Percentiles rank a stretch among this genome's conserved stretches.
Conservation (phyloP, 139 green algal species). For the Asterochloris sp. region DNA sequence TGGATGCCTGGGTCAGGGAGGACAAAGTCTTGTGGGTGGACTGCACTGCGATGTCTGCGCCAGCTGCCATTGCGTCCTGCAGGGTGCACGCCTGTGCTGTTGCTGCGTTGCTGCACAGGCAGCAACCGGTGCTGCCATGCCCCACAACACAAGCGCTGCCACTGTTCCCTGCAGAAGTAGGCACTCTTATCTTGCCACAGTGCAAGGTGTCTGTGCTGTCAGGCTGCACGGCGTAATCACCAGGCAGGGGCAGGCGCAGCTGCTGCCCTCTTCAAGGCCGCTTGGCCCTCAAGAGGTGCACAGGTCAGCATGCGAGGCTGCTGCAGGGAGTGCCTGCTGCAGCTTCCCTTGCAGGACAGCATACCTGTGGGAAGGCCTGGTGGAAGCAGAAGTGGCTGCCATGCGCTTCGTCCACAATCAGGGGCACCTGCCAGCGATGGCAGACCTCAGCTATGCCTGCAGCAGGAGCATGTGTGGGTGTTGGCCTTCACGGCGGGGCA, state of each 20-base stretch:
- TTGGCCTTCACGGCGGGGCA: neutral
- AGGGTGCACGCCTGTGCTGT: neutral
- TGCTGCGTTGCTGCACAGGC: neutral
- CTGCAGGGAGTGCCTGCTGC: too few relatives aligned
- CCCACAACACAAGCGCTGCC: neutral
- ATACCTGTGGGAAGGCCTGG: constrained; percentile 29
- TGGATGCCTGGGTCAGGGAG: constrained; percentile 86
- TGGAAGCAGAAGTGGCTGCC: constrained; percentile 78
- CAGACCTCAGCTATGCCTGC: constrained; percentile 55
- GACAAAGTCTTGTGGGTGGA: constrained; percentile 93
- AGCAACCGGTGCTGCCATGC: neutral
- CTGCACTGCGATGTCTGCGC: constrained; percentile 86
- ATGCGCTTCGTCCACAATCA: constrained; percentile 94
- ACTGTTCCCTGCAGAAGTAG: neutral
- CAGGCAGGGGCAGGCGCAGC: neutral
- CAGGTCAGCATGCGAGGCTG: too few relatives aligned
- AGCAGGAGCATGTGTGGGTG: neutral
- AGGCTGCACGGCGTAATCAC: neutral
- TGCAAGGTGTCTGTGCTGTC: neutral
- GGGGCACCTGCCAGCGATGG: constrained; percentile 44
- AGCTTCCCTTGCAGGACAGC: neutral
- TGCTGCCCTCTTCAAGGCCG: too few relatives aligned
- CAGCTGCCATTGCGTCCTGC: constrained; percentile 18
- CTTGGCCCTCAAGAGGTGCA: too few relatives aligned
- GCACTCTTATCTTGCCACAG: neutral